phyloP scores from a whole-genome alignment of 371 early-diverging fungal species.

The Amoeboradix gromovi region DNA sequence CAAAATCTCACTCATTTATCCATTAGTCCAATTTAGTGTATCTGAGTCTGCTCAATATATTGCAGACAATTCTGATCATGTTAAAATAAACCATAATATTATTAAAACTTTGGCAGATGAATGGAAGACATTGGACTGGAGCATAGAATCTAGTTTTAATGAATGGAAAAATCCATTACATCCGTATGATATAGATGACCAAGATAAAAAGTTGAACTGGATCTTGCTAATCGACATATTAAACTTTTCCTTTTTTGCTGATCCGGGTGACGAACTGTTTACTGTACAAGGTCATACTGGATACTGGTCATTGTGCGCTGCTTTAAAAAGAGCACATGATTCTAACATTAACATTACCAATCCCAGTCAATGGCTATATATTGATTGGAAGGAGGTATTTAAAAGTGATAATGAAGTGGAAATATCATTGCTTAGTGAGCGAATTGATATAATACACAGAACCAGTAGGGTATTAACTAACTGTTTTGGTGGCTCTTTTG shows the following conservation, averaged over 20 bases:
- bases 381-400: conserved; percentile 25
- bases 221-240: conserved; percentile 52
- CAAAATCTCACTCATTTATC: no score
- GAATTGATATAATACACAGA: conserved; percentile 31
- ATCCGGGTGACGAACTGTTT: conserved; percentile 22
- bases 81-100: neutral
- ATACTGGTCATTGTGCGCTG: conserved; percentile 58
- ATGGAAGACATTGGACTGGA: neutral
- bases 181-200: neutral
- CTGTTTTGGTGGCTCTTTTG: conserved; percentile 31
- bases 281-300: conserved; percentile 39
- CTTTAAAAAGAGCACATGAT: conserved; percentile 33
- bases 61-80: neutral
- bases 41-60: neutral
- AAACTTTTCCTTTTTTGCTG: conserved; percentile 71
- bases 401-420: conserved; percentile 27
- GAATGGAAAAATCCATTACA: neutral
- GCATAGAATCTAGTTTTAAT: neutral
- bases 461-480: conserved; percentile 22
- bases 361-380: conserved; percentile 14
- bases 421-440: conserved; percentile 28
- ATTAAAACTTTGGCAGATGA: neutral
- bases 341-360: conserved; percentile 30
- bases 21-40: no score
- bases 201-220: neutral